Evolutionary conservation across 441 rosid species (phyloP), one percentile per base, ranked within the genome.

Genomic region (Euphorbia schlechtendalii): DNA sequence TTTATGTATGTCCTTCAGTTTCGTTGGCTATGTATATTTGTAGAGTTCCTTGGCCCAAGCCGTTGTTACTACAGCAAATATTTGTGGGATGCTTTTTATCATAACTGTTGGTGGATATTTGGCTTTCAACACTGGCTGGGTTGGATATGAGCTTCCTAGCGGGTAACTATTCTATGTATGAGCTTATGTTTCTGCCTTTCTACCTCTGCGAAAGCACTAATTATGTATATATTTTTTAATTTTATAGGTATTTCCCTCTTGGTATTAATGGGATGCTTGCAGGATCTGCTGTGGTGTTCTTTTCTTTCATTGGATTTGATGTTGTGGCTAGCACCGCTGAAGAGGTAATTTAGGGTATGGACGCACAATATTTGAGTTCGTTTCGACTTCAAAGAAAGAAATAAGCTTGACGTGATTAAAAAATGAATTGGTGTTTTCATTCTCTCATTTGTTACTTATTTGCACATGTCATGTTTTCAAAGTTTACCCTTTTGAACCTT

Each of bases 281-380:
- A 12, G 97, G 95, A 69, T 82, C 97, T 70, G 97, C 83, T 9
- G 69, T 84, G 10, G 95, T 88, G 52, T 90, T 90, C 81, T 90
- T 90, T 74, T 86, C 97, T 21, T 90, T 78, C 77, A 88, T 88
- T 69, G 97, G 97, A 61, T 90, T 90, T 66, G 97, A 90, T 80
- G 82, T 86, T 20, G 92, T 90, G 21, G 81, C 92, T 69, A 85
- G 89, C 78, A 85, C 97, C 0, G 97, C 97, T 32, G 97, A 90
- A 65, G 97, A 90, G 91, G 96, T 87, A 75, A 63, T 38, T 57
- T 61, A 59, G 61, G 59, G 30, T 34, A 20, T 55, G 46, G n/a
- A 27, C 12, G 10, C 34, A 38, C 2, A 61, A 18, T 55, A 40
- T 3, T 40, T 40, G 34, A 4, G 22, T 54, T 56, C 9, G 2